phyloP scores from a whole-genome alignment of 2,329 filamentous ascomycete species.

The Sporothrix curviconia region DNA sequence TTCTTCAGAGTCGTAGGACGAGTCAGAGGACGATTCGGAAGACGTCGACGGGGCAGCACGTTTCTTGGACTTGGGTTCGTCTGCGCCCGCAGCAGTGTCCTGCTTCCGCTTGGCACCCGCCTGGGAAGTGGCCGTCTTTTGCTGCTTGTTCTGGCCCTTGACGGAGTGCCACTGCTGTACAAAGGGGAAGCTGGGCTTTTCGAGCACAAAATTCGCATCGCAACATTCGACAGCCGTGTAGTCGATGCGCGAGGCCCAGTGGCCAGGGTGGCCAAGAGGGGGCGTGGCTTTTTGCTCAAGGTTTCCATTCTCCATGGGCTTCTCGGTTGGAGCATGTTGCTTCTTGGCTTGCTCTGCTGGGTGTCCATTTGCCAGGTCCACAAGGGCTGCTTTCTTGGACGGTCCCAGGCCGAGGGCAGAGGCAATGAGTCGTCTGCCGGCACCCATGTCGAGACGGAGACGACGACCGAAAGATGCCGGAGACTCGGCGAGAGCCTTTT shows the following conservation, averaged over 20 bases:
- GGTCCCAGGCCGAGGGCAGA: neutral
- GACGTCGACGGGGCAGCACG: neutral
- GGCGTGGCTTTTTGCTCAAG: neutral
- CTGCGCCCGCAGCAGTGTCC: neutral
- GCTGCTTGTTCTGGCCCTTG: constrained; percentile 25
- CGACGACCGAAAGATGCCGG: neutral
- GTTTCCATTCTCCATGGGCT: neutral
- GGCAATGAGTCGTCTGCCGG: neutral
- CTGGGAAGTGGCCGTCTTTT: neutral
- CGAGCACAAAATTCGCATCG: constrained; percentile 60
- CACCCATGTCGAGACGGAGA: neutral
- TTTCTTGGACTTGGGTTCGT: constrained; percentile 5
- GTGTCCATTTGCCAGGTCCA: neutral
- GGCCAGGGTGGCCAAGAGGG: constrained; percentile 31
- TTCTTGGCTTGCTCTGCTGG: neutral
- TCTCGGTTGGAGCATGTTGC: neutral
- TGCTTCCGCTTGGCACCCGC: constrained; percentile 4
- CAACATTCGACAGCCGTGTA: constrained; percentile 80
- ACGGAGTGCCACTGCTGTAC: constrained; percentile 79
- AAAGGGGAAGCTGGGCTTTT: constrained; percentile 81
- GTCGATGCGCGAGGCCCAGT: constrained; percentile 68
- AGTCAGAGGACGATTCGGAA: neutral
- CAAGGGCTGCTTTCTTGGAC: neutral
- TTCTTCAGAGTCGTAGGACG: neutral
- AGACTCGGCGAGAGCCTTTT: neutral